Evolutionary conservation across 2,329 filamentous ascomycete genomes (phyloP).

Genomic region (Dothistroma pini): DNA sequence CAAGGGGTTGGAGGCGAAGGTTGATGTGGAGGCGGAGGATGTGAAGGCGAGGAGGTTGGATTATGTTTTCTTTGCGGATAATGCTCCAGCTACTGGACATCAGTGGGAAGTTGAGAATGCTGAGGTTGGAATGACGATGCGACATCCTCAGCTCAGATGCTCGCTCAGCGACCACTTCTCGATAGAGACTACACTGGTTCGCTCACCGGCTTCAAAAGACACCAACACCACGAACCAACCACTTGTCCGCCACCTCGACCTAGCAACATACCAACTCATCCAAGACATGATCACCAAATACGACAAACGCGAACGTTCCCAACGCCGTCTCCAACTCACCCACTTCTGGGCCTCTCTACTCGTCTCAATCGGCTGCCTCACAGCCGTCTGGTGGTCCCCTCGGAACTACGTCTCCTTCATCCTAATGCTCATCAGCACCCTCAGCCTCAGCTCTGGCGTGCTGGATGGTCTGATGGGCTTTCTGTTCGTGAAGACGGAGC

Average conservation of each 20-base stretch:
- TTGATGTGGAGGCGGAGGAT: slow-evolving; percentile 66
- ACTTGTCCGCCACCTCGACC: slow-evolving; percentile 8
- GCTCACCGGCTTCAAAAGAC: slow-evolving; percentile 23
- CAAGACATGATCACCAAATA: slow-evolving; percentile 68
- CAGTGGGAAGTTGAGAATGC: slow-evolving; percentile 68
- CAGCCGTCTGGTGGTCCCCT: slow-evolving; percentile 84
- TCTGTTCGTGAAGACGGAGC: slow-evolving; percentile 79
- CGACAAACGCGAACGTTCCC: slow-evolving; percentile 63
- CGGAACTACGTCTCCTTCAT: slow-evolving; percentile 74
- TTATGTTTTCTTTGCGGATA: slow-evolving; percentile 76
- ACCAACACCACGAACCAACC: neutral
- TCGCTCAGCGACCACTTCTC: slow-evolving; percentile 95
- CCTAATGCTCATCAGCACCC: slow-evolving; percentile 72
- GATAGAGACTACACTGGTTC: slow-evolving; percentile 71
- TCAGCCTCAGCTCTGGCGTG: slow-evolving; percentile 71
- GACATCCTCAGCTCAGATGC: slow-evolving; percentile 76
- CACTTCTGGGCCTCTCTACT: slow-evolving; percentile 70
- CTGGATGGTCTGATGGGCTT: slow-evolving; percentile 83
- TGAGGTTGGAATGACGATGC: slow-evolving; percentile 73
- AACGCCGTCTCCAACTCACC: slow-evolving; percentile 65
- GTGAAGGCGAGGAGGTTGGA: slow-evolving; percentile 81
- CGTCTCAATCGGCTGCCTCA: slow-evolving; percentile 68
- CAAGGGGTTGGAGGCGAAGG: slow-evolving; percentile 59
- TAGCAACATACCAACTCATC: slow-evolving; percentile 62
- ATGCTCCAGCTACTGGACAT: slow-evolving; percentile 30